Conservation (phyloP, 2,329 filamentous ascomycete genomes). For the Arthrobotrys entomopaga region DNA sequence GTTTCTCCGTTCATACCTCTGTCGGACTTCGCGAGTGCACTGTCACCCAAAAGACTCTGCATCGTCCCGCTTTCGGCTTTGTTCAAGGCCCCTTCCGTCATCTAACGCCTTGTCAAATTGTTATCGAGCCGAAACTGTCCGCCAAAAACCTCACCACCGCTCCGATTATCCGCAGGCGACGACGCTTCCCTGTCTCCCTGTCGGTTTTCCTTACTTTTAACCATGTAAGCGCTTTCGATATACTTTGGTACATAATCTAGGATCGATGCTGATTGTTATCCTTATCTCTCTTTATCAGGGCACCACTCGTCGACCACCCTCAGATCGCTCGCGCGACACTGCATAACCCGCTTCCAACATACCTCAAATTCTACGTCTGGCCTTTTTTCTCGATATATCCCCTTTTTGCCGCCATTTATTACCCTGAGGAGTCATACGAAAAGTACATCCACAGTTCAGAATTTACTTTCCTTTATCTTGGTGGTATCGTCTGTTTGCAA, state of each 20-base stretch:
- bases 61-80: constrained; percentile 15
- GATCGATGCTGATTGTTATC: not conserved
- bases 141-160: not conserved
- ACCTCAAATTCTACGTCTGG: constrained; percentile 89
- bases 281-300: constrained; percentile 65
- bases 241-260: too few relatives aligned
- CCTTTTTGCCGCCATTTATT: constrained; percentile 86
- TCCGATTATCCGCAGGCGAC: constrained; percentile 22
- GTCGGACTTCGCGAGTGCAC: constrained; percentile 6
- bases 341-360: constrained; percentile 82
- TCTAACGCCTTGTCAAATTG: constrained; percentile 12
- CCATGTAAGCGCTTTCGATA: constrained; percentile 36
- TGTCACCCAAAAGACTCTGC: not conserved
- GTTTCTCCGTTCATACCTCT: not conserved
- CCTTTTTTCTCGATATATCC: constrained; percentile 94
- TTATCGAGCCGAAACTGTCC: constrained; percentile 7
- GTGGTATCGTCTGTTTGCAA: constrained; percentile 86
- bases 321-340: constrained; percentile 90
- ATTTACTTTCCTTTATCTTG: constrained; percentile 97
- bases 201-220: constrained; percentile 16
- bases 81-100: constrained; percentile 14
- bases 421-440: constrained; percentile 84
- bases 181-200: constrained; percentile 40
- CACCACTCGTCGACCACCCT: constrained; percentile 86
- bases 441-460: constrained; percentile 91